Conservation (phyloP, 305 asterid genomes). For the Fraxinus xanthoxyloides region DNA sequence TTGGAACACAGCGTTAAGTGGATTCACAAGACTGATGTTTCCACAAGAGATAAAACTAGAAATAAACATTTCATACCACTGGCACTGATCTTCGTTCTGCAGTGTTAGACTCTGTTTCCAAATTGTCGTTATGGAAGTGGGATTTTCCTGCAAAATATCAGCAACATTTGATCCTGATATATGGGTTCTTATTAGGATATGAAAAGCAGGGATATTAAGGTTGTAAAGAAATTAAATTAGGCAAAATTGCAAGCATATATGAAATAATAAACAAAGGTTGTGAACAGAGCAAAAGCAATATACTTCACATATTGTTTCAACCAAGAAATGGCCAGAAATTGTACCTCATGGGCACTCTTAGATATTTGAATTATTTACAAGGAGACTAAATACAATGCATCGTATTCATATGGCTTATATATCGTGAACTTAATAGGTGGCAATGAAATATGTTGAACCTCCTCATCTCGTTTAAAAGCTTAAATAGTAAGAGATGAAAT, state of each 20-base stretch:
- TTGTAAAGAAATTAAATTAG: background rate
- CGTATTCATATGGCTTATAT: background rate
- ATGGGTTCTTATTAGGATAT: background rate
- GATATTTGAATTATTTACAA: background rate
- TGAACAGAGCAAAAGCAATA: background rate
- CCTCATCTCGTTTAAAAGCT: background rate
- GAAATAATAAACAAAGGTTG: background rate
- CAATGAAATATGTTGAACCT: background rate
- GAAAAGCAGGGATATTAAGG: background rate
- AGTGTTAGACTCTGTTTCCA: constrained; percentile 39
- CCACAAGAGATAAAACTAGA: background rate
- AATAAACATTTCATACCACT: constrained; percentile 36
- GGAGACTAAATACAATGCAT: background rate
- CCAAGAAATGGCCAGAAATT: background rate
- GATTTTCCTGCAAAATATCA: constrained; percentile 51
- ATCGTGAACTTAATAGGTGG: background rate
- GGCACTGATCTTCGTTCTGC: constrained; percentile 34
- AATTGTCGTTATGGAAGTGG: constrained; percentile 28
- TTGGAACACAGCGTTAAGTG: background rate
- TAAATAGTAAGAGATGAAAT: background rate
- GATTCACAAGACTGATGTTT: background rate
- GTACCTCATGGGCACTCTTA: background rate
- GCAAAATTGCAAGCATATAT: background rate
- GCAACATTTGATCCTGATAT: background rate
- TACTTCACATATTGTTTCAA: background rate